These are phyloP conservation scores for Vanderwaltozyma tropicalis DNA, from an alignment of 805 yeast genomes.

Conservation along the genomic window DNA sequence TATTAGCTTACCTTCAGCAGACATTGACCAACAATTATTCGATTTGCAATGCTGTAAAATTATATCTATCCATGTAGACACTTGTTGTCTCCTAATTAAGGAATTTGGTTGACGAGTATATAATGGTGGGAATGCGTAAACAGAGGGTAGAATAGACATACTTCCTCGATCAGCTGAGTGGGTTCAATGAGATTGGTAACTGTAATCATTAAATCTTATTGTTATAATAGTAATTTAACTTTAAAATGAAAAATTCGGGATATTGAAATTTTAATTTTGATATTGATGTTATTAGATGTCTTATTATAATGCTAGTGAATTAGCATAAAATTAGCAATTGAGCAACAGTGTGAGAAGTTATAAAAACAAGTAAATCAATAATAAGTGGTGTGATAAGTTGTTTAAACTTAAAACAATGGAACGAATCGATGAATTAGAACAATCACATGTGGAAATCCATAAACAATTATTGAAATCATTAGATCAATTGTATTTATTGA, in stretches of 20 bases:
- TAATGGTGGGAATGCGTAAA: slow-evolving; percentile 78
- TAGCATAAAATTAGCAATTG: too few relatives aligned
- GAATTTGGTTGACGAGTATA: slow-evolving; percentile 83
- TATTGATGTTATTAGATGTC: too few relatives aligned
- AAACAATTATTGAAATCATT: slow-evolving; percentile 24
- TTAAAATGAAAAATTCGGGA: too few relatives aligned
- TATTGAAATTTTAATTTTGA: too few relatives aligned
- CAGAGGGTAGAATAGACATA: slow-evolving; percentile 33
- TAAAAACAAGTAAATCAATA: too few relatives aligned
- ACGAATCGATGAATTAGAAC: slow-evolving; percentile 10
- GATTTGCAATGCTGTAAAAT: slow-evolving; percentile 50
- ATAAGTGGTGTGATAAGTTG: too few relatives aligned
- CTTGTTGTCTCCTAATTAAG: slow-evolving; percentile 66
- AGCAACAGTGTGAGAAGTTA: too few relatives aligned
- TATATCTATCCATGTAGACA: slow-evolving; percentile 65
- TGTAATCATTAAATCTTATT: too few relatives aligned
- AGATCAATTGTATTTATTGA: slow-evolving; percentile 26
- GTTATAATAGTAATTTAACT: too few relatives aligned
- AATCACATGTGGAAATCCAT: slow-evolving; percentile 27
- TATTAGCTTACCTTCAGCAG: slow-evolving; percentile 19
- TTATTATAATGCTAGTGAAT: too few relatives aligned
- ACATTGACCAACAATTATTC: slow-evolving; percentile 45
- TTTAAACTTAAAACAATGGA: too few relatives aligned
- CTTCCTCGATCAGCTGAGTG: background rate
- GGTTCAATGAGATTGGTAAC: too few relatives aligned